phyloP scores from a whole-genome alignment of 1,284 basidiomycete species.

The Cutaneotrichosporon cavernicola region DNA sequence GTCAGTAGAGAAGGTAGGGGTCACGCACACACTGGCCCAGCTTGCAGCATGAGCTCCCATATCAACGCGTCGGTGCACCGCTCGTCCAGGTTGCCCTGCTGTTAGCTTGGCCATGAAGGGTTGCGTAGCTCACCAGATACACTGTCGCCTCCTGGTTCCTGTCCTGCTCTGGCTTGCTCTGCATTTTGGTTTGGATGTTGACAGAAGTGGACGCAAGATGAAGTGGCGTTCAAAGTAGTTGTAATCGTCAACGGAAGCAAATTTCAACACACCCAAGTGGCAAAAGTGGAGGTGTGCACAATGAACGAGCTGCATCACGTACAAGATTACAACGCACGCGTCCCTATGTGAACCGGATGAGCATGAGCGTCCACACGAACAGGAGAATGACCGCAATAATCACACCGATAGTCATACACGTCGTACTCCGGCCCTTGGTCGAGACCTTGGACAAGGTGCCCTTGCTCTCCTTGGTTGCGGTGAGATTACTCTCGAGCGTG shows the following conservation, averaged over 20 bases:
- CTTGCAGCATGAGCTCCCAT: slow-evolving; percentile 99
- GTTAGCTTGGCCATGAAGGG: slow-evolving; percentile 1
- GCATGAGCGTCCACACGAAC: slow-evolving; percentile 54
- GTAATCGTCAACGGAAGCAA: slow-evolving; percentile 9
- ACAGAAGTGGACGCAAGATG: background rate
- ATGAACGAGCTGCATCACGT: background rate
- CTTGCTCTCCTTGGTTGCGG: slow-evolving; percentile 44
- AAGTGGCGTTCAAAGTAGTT: background rate
- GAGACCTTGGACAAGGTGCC: slow-evolving; percentile 46
- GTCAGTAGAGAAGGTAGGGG: slow-evolving; percentile 14
- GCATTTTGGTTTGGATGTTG: slow-evolving; percentile 27
- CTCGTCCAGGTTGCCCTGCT: slow-evolving; percentile 93
- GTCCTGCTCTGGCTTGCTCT: slow-evolving; percentile 67
- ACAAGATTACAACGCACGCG: background rate
- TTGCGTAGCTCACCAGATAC: slow-evolving; percentile 67
- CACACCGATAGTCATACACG: slow-evolving; percentile 51
- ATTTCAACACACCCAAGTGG: slow-evolving; percentile 2
- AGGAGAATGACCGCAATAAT: slow-evolving; percentile 47
- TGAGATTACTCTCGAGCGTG: slow-evolving; percentile 51
- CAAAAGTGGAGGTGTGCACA: slow-evolving; percentile 2
- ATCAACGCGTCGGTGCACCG: slow-evolving; percentile 88
- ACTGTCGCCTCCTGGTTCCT: slow-evolving; percentile 94
- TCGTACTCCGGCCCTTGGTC: slow-evolving; percentile 49
- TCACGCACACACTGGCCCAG: slow-evolving; percentile 85
- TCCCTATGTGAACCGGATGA: slow-evolving; percentile 51